phyloP scores from a whole-genome alignment of 495 filamentous ascomycete genomes.

The Penicillium lagena region DNA sequence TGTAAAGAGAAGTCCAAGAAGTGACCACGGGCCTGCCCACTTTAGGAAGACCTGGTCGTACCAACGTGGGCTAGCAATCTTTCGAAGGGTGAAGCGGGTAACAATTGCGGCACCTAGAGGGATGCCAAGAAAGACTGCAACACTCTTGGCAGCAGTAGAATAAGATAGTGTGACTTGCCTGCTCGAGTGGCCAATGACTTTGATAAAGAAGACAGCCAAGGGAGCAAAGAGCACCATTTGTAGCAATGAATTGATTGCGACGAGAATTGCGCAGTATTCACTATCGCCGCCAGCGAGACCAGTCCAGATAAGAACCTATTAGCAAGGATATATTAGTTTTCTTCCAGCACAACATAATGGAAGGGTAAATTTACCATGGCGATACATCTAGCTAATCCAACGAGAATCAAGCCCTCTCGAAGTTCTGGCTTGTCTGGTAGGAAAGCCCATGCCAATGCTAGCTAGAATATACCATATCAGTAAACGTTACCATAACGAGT shows the following conservation, averaged over 20 bases:
- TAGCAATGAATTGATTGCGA: constrained; percentile 79
- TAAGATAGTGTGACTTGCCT: constrained; percentile 52
- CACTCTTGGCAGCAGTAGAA: constrained; percentile 65
- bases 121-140: constrained; percentile 81
- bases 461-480: constrained; percentile 18
- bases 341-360: background rate
- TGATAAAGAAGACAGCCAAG: constrained; percentile 70
- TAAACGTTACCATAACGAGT: background rate
- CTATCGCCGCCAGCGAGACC: constrained; percentile 68
- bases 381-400: constrained; percentile 72
- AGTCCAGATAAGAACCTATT: constrained; percentile 70
- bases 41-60: constrained; percentile 67
- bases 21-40: constrained; percentile 63
- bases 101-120: constrained; percentile 73
- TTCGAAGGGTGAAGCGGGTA: constrained; percentile 60
- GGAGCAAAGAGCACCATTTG: constrained; percentile 87
- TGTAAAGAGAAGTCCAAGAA: constrained; percentile 80
- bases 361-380: constrained; percentile 58
- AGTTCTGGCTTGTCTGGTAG: constrained; percentile 65
- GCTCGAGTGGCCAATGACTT: constrained; percentile 48
- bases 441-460: constrained; percentile 73
- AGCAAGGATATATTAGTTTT: background rate
- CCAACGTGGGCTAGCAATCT: constrained; percentile 45
- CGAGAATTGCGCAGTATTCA: constrained; percentile 87
- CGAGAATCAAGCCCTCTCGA: constrained; percentile 67